These are phyloP conservation scores for Talaromyces sp. DNA, from an alignment of 2,329 filamentous ascomycete genomes.

Conservation along the genomic window DNA sequence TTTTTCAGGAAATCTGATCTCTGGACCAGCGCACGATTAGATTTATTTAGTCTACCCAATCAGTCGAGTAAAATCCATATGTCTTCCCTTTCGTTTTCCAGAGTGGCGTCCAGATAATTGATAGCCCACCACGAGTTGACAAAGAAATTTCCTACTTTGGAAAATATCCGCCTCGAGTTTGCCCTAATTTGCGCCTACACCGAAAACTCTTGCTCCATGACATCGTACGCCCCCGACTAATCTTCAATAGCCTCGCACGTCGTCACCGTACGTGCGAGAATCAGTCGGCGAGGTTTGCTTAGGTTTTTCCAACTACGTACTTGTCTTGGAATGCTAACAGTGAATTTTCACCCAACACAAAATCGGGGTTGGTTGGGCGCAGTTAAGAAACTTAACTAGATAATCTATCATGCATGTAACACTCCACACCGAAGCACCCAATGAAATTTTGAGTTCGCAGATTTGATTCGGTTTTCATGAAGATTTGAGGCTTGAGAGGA, in stretches of 20 bases:
- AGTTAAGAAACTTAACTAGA: no score
- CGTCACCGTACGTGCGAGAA: background rate
- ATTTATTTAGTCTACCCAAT: background rate
- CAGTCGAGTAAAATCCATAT: background rate
- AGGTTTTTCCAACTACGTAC: background rate
- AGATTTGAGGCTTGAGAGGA: background rate
- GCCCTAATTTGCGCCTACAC: background rate
- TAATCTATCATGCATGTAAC: slow-evolving; percentile 6
- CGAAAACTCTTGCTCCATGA: background rate
- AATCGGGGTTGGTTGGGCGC: background rate
- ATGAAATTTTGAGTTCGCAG: background rate
- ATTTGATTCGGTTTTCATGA: background rate
- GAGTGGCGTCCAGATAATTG: background rate
- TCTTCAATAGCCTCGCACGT: background rate
- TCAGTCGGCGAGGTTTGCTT: background rate
- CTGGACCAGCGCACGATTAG: background rate
- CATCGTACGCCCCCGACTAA: background rate
- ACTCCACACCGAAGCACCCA: background rate
- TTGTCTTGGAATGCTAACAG: background rate
- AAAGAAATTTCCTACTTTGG: background rate
- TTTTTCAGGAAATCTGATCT: background rate
- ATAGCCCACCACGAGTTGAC: background rate
- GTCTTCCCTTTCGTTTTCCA: background rate
- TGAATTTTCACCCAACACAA: background rate
- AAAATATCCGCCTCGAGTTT: background rate